phyloP scores from a whole-genome alignment of 192 early-diverging fungal genomes.

The Backusella australiensis region DNA sequence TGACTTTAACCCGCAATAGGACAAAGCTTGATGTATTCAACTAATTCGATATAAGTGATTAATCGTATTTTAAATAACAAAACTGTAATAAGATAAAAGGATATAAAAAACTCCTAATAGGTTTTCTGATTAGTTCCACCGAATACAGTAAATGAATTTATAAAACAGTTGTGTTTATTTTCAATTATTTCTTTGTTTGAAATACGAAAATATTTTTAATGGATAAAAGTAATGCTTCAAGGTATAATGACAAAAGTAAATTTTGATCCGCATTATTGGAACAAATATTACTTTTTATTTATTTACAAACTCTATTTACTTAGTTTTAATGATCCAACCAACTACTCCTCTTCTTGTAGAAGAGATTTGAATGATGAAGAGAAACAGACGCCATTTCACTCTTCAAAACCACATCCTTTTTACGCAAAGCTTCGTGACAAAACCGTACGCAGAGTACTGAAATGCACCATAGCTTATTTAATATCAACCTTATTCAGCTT shows the following conservation, averaged over 20 bases:
- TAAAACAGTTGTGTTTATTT: neutral
- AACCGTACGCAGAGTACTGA: conserved; percentile 40
- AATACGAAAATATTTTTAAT: neutral
- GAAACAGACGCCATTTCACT: neutral
- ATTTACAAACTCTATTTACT: neutral
- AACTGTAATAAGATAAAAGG: neutral
- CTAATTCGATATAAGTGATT: no score
- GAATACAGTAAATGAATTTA: neutral
- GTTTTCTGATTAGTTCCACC: neutral
- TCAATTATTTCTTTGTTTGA: neutral
- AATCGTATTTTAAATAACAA: neutral
- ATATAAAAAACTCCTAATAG: neutral
- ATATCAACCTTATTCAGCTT: conserved; percentile 34
- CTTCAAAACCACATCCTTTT: conserved; percentile 11
- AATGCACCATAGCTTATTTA: conserved; percentile 38
- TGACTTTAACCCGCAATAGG: neutral
- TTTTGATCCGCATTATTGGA: neutral
- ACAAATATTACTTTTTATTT: neutral
- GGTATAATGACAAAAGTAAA: neutral
- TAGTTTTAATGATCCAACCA: neutral
- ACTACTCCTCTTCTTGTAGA: neutral
- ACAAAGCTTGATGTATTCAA: neutral
- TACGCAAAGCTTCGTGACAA: conserved; percentile 32
- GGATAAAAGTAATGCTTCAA: neutral
- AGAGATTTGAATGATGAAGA: neutral